phyloP scores from a whole-genome alignment of 352 stramenopile genomes.

The Globisporangium sylvaticum region DNA sequence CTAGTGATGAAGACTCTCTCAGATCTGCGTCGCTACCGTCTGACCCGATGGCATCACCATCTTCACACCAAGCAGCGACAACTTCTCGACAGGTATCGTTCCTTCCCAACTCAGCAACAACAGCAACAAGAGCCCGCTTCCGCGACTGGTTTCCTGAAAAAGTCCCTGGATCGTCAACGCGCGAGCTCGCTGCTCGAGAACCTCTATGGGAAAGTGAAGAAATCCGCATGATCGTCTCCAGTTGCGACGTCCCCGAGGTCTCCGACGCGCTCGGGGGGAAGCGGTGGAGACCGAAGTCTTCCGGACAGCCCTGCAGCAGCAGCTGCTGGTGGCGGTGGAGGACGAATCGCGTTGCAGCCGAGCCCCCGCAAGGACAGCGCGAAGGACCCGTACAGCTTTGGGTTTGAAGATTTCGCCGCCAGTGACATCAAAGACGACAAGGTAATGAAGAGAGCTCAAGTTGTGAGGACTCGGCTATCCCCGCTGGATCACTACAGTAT shows the following conservation, averaged over 20 bases:
- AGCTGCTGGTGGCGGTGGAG: not conserved
- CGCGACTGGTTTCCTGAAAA: conserved; percentile 1
- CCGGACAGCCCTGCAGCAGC: not conserved
- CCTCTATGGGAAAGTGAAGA: conserved; percentile 14
- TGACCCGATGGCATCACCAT: not conserved
- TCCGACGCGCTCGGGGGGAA: not conserved
- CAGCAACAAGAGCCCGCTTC: not conserved
- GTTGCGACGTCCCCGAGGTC: conserved; percentile 4
- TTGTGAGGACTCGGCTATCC: not conserved
- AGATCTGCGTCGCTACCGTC: conserved; percentile 3
- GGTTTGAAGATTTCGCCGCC: conserved; percentile 29
- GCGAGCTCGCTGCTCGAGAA: conserved; percentile 10
- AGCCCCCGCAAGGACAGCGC: conserved; percentile 12
- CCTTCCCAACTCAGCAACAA: conserved; percentile 1
- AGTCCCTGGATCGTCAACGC: conserved; percentile 5
- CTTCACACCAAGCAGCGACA: conserved; percentile 1
- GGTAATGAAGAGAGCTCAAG: not conserved
- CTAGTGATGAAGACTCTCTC: not conserved
- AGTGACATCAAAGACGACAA: not conserved
- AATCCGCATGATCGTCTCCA: not conserved
- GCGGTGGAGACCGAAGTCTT: not conserved
- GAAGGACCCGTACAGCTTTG: conserved; percentile 11
- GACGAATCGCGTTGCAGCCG: conserved; percentile 17
- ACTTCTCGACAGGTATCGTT: conserved; percentile 1
- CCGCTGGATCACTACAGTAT: not conserved